phyloP scores from a whole-genome alignment of 768 basidiomycete species.

The Xerocomellus intermedius region DNA sequence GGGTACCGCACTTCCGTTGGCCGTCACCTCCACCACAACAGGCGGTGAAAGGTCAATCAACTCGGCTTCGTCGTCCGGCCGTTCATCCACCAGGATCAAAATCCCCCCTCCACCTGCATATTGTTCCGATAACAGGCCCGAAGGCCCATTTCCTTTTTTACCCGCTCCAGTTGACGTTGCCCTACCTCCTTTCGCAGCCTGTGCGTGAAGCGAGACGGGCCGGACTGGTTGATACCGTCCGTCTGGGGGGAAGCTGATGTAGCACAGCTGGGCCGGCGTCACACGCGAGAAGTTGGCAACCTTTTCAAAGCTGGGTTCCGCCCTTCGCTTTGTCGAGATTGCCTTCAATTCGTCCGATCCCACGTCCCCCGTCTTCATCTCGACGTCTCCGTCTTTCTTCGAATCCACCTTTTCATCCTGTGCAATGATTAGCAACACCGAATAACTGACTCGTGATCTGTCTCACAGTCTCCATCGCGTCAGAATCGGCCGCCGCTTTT shows the following conservation, averaged over 20 bases:
- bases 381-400: constrained; percentile 63
- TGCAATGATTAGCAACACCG: constrained; percentile 13
- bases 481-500: constrained; percentile 80
- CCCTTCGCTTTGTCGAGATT: constrained; percentile 54
- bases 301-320: constrained; percentile 73
- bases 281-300: constrained; percentile 90
- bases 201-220: constrained; percentile 54
- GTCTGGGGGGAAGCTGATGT: constrained; percentile 77
- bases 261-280: constrained; percentile 82
- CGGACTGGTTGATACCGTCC: constrained; percentile 89
- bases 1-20: constrained; percentile 33
- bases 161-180: constrained; percentile 20
- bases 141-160: constrained; percentile 31
- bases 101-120: constrained; percentile 86
- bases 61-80: constrained; percentile 68
- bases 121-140: constrained; percentile 49
- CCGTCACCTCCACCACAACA: constrained; percentile 13
- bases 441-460: neutral
- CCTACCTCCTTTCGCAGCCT: constrained; percentile 36
- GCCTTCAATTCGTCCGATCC: constrained; percentile 55
- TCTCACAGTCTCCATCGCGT: constrained; percentile 80
- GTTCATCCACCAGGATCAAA: constrained; percentile 73
- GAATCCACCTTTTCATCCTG: constrained; percentile 56
- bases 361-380: constrained; percentile 74
- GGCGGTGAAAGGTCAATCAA: constrained; percentile 64